A percentile compares a stretch with the other conserved stretches of the same genome.
phyloP scores from a whole-genome alignment of 192 early-diverging fungal genomes.

The Phycomyces nitens region DNA sequence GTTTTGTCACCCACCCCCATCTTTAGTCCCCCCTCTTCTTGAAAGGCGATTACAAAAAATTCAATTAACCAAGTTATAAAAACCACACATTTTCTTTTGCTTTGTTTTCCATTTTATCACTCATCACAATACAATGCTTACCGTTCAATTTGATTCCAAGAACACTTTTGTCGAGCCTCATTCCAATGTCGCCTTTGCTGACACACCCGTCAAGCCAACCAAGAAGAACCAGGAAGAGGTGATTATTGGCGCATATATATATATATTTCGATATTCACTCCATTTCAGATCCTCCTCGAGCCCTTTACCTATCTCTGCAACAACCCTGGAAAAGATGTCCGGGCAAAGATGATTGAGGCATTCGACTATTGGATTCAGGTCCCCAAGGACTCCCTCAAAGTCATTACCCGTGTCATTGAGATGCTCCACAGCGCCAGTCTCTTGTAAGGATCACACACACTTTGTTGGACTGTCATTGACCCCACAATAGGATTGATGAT shows the following conservation, averaged over 20 bases:
- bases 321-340: conserved; percentile 90
- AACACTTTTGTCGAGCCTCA: too few relatives aligned
- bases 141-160: too few relatives aligned
- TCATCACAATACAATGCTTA: too few relatives aligned
- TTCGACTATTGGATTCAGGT: conserved; percentile 91
- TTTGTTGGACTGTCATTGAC: not conserved
- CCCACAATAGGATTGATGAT: conserved; percentile 77
- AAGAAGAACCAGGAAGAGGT: not conserved
- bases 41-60: too few relatives aligned
- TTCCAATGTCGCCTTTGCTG: too few relatives aligned
- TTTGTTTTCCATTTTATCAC: too few relatives aligned
- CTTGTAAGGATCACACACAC: conserved; percentile 50
- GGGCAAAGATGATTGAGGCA: conserved; percentile 86
- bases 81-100: too few relatives aligned
- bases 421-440: conserved; percentile 95
- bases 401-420: conserved; percentile 82
- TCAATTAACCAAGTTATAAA: too few relatives aligned
- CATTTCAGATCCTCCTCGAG: conserved; percentile 75
- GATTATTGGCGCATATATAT: not conserved
- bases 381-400: conserved; percentile 56
- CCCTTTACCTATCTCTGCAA: conserved; percentile 85
- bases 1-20: too few relatives aligned
- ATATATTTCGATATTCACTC: not conserved
- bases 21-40: too few relatives aligned
- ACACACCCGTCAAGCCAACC: too few relatives aligned